These are phyloP conservation scores for Ceratobasidium sp. DNA, from an alignment of 1,284 basidiomycete species.

Conservation along the genomic window DNA sequence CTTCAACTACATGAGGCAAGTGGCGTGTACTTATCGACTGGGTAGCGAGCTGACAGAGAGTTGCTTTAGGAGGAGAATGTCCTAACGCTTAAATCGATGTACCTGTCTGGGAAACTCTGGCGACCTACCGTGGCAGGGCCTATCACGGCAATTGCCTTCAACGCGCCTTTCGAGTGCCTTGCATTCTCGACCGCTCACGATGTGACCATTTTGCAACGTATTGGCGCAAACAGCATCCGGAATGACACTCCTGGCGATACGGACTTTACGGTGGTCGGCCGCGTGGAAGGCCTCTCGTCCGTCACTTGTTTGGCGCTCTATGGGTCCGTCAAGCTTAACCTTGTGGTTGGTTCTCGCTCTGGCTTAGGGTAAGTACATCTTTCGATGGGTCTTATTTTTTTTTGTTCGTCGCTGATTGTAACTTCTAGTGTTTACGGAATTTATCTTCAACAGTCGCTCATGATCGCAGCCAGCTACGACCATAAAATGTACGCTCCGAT, in stretches of 20 bases:
- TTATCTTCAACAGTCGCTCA: neutral
- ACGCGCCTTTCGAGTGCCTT: neutral
- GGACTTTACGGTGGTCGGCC: too few species aligned
- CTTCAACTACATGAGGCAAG: neutral
- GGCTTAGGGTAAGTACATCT: neutral
- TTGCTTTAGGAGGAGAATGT: too few species aligned
- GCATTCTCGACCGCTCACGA: neutral
- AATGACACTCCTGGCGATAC: too few species aligned
- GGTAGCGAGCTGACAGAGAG: too few species aligned
- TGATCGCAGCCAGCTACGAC: neutral
- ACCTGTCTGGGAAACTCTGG: neutral
- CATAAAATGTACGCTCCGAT: neutral
- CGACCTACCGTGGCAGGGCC: neutral
- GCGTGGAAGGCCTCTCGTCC: neutral
- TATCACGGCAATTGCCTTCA: conserved; percentile 5
- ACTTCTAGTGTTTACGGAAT: neutral
- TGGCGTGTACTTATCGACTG: too few species aligned
- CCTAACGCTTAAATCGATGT: neutral
- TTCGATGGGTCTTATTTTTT: neutral
- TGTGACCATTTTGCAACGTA: neutral
- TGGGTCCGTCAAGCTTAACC: neutral
- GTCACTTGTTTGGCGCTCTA: neutral
- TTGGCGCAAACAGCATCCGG: too few species aligned
- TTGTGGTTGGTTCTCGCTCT: neutral
- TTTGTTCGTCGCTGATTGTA: neutral